Percentiles rank a stretch among this genome's conserved stretches.
Evolutionary conservation across 23 red algal species (phyloP).

Genomic region (Pyropia haitanensis): DNA sequence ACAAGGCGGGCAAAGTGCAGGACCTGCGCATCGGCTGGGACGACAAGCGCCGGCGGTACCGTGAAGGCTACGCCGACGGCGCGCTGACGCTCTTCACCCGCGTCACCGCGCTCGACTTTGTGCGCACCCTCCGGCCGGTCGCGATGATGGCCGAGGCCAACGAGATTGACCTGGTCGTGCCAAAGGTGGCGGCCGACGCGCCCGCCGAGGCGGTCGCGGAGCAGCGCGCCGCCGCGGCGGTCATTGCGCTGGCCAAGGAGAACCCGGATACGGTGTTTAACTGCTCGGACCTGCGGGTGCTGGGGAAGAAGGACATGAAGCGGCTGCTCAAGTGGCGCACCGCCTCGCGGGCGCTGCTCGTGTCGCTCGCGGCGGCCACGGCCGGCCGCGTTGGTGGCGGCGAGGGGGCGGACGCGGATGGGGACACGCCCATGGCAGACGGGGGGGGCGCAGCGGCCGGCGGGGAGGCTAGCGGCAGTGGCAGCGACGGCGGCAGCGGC

Average conservation of each 20-base stretch:
- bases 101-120: conserved; percentile 30
- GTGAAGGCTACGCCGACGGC: conserved; percentile 58
- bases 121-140: conserved; percentile 33
- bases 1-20: conserved; percentile 24
- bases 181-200: not conserved
- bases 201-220: conserved; percentile 3
- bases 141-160: conserved; percentile 31
- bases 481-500: not conserved
- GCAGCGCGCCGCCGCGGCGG: conserved; percentile 3
- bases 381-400: not conserved
- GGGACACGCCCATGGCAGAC: not conserved
- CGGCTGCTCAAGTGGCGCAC: conserved; percentile 63
- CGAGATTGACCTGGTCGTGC: conserved; percentile 19
- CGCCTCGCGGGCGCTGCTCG: conserved; percentile 8
- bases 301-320: conserved; percentile 67
- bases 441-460: not conserved
- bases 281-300: conserved; percentile 75
- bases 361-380: not conserved
- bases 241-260: conserved; percentile 14
- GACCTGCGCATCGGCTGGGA: conserved; percentile 27
- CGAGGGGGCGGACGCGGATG: not conserved
- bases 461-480: not conserved
- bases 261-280: conserved; percentile 33
- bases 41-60: conserved; percentile 27
- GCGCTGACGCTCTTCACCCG: conserved; percentile 21